Percentiles rank a stretch among this genome's conserved stretches.
Conservation (phyloP, 192 early-diverging fungal genomes). For the Endogone sp. region DNA sequence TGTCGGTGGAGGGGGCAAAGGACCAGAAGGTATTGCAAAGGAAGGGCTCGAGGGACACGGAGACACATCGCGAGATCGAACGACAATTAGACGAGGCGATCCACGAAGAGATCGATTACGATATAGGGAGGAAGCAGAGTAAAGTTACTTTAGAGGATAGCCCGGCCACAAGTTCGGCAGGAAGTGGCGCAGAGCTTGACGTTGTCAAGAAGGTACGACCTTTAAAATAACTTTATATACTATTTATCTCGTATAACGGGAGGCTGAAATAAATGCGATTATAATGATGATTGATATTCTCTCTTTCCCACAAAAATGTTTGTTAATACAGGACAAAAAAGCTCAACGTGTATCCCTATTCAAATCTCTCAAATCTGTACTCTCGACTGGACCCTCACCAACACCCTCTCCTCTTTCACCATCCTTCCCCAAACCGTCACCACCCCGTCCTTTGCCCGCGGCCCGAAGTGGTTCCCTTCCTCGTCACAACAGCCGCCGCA, state of each 20-base stretch:
- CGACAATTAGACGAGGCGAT: slow-evolving; percentile 19
- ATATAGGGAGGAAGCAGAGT: slow-evolving; percentile 9
- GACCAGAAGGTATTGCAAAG: slow-evolving; percentile 14
- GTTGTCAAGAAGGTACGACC: slow-evolving; percentile 1
- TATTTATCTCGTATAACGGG: too few relatives aligned
- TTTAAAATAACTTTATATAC: too few relatives aligned
- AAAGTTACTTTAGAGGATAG: slow-evolving; percentile 12
- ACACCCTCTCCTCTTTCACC: slow-evolving; percentile 26
- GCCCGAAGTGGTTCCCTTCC: background rate
- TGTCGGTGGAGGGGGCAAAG: slow-evolving; percentile 14
- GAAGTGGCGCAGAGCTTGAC: background rate
- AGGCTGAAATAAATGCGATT: background rate
- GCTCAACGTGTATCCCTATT: slow-evolving; percentile 22
- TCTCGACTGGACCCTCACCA: slow-evolving; percentile 20
- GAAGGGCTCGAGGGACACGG: slow-evolving; percentile 5
- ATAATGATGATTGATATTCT: background rate
- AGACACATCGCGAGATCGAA: slow-evolving; percentile 16
- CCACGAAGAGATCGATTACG: slow-evolving; percentile 22
- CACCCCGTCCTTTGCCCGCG: slow-evolving; percentile 3
- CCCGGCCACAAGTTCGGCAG: slow-evolving; percentile 27
- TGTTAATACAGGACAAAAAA: background rate
- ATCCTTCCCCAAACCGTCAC: slow-evolving; percentile 11
- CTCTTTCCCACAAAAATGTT: background rate
- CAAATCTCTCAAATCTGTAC: slow-evolving; percentile 34
- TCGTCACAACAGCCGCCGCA: background rate